Conservation (phyloP, 352 stramenopile genomes). For the Pythium rishiriense region DNA sequence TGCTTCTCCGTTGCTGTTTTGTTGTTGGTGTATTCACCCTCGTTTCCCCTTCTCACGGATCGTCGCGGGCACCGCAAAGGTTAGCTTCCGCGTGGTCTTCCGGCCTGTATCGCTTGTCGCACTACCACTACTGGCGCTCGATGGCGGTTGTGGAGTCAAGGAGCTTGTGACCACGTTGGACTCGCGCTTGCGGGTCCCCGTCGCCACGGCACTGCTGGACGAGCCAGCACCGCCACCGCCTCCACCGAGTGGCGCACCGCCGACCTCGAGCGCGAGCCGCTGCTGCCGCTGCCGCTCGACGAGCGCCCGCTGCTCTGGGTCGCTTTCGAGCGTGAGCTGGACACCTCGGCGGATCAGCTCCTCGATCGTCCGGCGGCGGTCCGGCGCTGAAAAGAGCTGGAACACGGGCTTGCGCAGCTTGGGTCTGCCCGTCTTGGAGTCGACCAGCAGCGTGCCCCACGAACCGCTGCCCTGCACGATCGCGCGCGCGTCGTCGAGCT, state of each 20-base stretch:
- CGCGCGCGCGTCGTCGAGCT: slow-evolving; percentile 64
- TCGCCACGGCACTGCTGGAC: not conserved
- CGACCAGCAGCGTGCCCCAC: slow-evolving; percentile 33
- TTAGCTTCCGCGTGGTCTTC: slow-evolving; percentile 25
- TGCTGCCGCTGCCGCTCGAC: slow-evolving; percentile 49
- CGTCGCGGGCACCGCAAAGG: slow-evolving; percentile 29
- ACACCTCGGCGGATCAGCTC: slow-evolving; percentile 59
- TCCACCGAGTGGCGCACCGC: not conserved
- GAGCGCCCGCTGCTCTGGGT: slow-evolving; percentile 53
- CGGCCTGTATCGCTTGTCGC: not conserved
- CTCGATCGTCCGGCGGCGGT: slow-evolving; percentile 43
- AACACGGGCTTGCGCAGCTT: slow-evolving; percentile 38
- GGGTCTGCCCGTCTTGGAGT: slow-evolving; percentile 20
- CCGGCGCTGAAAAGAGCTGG: slow-evolving; percentile 46
- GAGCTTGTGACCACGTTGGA: not conserved
- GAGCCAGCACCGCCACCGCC: not conserved
- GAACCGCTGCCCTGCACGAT: slow-evolving; percentile 64
- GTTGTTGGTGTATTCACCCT: not conserved
- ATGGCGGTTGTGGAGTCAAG: not conserved
- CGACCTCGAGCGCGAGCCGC: slow-evolving; percentile 27
- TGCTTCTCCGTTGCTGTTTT: not conserved
- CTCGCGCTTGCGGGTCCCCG: slow-evolving; percentile 30
- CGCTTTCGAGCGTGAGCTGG: slow-evolving; percentile 66
- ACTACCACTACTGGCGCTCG: not conserved
- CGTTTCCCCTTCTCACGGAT: slow-evolving; percentile 26